Evolutionary conservation across 352 stramenopile species (phyloP), one percentile per base, ranked within the genome.

Genomic region (Phytophthora capsici): DNA sequence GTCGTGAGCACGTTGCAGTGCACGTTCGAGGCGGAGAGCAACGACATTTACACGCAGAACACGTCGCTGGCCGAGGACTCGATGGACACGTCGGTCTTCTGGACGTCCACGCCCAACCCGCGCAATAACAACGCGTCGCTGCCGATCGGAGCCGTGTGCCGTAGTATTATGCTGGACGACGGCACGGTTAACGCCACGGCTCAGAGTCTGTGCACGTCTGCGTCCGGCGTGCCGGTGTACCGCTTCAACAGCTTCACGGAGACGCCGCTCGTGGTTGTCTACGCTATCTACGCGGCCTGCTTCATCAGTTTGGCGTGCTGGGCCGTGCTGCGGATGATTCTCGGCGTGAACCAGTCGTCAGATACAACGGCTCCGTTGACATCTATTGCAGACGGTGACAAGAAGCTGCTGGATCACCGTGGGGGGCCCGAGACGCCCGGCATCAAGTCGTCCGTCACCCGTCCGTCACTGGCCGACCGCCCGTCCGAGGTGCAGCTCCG

Each of bases 41-140:
- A 56, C 17, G 73, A 83, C 48, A 73, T 73, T n/a, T 84, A 86
- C 73, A 60, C 59, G 30, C 66, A 82, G 45, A 91, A 91, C 54
- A 57, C 70, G 51, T 78, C 77, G 26, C 53, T 91, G 14, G 70
- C 71, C 2, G 75, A 81, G n/a, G 75, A 85, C 34, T 77, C 83
- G 45, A 60, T 71, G 19, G 66, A 82, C 41, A 73, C 55, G 26
- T 75, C 43, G n/a, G 66, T 88, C 14, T 91, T 73, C 71, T 88
- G 70, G 80, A 77, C 69, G 41, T 85, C 66, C 19, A 79, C 66
- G 52, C 77, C 64, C 40, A 90, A 82, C 49, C 70, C 79, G 26
- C 67, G 71, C 52, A 91, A 91, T 69, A 91, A 88, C 75, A 91
- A 91, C 47, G 80, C 79, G 16, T 84, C 79, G 68, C 68, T 90